Conservation (phyloP, 1,139 yeast genomes). For the Kluyveromyces marxianus region DNA sequence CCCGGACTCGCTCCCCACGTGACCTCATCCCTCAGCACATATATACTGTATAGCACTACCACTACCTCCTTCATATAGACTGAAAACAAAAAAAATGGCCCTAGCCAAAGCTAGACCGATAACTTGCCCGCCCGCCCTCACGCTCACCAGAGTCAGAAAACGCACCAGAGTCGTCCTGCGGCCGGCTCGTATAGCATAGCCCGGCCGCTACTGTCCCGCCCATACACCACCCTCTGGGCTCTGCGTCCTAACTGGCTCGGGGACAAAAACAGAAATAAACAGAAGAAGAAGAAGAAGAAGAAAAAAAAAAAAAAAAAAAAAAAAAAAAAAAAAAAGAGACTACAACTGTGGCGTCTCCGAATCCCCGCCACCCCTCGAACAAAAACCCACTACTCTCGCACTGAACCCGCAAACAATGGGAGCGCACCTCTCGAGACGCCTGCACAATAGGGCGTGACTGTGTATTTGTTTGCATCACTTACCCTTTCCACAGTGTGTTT, state of each 20-base stretch:
- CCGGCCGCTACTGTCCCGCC: too few relatives aligned
- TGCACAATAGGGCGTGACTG: too few relatives aligned
- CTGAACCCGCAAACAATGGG: not conserved
- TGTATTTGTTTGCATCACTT: too few relatives aligned
- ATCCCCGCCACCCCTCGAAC: too few relatives aligned
- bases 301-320: not conserved
- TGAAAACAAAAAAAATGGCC: too few relatives aligned
- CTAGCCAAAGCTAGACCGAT: not conserved
- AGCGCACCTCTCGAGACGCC: not conserved
- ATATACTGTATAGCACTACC: not conserved
- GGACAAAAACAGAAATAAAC: too few relatives aligned
- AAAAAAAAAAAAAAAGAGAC: not conserved
- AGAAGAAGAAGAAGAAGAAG: too few relatives aligned
- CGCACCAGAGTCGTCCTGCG: not conserved
- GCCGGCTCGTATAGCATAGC: too few relatives aligned
- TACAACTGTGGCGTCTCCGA: not conserved
- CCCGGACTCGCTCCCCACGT: constrained; percentile 4
- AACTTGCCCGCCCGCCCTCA: not conserved
- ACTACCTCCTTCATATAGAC: not conserved
- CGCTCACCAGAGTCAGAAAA: not conserved
- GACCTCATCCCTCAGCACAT: not conserved
- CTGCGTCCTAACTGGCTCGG: too few relatives aligned
- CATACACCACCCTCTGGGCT: too few relatives aligned
- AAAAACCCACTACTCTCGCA: not conserved
- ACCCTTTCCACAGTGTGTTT: too few relatives aligned